phyloP scores from a whole-genome alignment of 306 rosid species.

The Vigna nakashimae region DNA sequence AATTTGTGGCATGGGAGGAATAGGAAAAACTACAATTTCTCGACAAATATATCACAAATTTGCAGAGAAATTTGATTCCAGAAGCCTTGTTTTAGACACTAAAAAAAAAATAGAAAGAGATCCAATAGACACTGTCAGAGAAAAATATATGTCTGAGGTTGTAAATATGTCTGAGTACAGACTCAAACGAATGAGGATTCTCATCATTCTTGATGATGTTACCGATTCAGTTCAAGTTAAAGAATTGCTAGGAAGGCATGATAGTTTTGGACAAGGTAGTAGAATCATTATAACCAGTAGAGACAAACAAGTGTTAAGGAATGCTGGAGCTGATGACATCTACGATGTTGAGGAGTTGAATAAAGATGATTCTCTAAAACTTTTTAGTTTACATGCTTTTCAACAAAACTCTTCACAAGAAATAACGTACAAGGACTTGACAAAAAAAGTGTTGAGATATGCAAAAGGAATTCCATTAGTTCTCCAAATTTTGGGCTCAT shows the following conservation, averaged over 20 bases:
- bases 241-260: conserved; percentile 13
- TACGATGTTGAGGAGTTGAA: conserved; percentile 37
- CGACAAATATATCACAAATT: neutral
- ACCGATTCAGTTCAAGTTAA: neutral
- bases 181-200: conserved; percentile 21
- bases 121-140: neutral
- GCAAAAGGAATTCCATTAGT: conserved; percentile 46
- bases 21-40: conserved; percentile 38
- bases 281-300: conserved; percentile 45
- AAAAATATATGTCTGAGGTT: neutral
- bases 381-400: conserved; percentile 44
- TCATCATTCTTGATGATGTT: conserved; percentile 43
- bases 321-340: conserved; percentile 21
- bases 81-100: neutral
- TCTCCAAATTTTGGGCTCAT: conserved; percentile 48
- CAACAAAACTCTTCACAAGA: neutral
- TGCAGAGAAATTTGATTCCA: neutral
- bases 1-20: conserved; percentile 47
- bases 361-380: conserved; percentile 39
- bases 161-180: neutral
- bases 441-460: conserved; percentile 14
- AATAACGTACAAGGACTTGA: neutral
- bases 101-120: neutral
- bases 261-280: neutral
- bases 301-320: conserved; percentile 29